Conservation (phyloP, 257 asterid genomes). For the Orobanche coerulescens region DNA sequence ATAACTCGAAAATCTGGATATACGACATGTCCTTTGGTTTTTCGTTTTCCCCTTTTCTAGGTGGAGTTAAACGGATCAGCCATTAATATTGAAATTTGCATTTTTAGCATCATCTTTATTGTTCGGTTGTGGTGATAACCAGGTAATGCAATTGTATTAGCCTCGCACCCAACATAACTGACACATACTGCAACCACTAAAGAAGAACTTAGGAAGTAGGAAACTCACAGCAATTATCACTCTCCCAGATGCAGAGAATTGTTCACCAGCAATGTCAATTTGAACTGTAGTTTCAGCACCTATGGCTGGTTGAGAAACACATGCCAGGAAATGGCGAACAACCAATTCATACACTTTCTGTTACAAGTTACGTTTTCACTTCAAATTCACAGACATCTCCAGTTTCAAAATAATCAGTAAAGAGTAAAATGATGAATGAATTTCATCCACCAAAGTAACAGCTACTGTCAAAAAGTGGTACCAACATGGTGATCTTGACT, state of each 20-base stretch:
- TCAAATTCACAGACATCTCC: conserved; percentile 17
- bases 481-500: conserved; percentile 93
- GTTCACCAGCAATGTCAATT: conserved; percentile 91
- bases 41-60: not conserved
- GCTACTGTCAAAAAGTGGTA: conserved; percentile 23
- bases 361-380: conserved; percentile 21
- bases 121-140: conserved; percentile 6
- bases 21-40: not conserved
- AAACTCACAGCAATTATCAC: conserved; percentile 80
- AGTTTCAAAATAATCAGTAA: conserved; percentile 11
- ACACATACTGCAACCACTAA: conserved; percentile 16
- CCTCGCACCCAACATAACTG: conserved; percentile 10
- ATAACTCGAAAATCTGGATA: conserved; percentile 2
- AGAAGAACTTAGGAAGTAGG: conserved; percentile 17
- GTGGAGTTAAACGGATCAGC: not conserved
- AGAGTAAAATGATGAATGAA: not conserved
- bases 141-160: conserved; percentile 2
- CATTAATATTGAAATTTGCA: not conserved
- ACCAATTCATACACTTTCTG: conserved; percentile 96
- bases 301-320: conserved; percentile 95
- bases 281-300: conserved; percentile 96
- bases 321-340: conserved; percentile 95
- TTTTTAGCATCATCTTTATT: not conserved
- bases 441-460: conserved; percentile 13
- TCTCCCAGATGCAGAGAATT: conserved; percentile 81